phyloP scores from a whole-genome alignment of 73 alveolate species.

The Paramecium sonneborni region DNA sequence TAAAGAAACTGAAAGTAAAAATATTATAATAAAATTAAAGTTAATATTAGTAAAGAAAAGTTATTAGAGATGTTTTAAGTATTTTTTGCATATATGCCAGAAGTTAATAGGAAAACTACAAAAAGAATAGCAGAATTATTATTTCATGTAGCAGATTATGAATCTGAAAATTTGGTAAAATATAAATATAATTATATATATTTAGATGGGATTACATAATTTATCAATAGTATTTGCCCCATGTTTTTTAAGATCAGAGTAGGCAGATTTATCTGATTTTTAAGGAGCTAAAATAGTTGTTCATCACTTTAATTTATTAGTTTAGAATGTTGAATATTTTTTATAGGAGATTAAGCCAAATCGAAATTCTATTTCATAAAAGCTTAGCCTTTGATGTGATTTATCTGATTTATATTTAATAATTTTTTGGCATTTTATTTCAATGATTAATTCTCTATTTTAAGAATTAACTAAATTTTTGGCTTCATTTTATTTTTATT shows the following conservation, averaged over 20 bases:
- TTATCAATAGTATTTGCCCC: slow-evolving; percentile 49
- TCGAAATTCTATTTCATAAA: not conserved
- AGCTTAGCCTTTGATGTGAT: not conserved
- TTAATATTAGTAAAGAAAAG: not conserved
- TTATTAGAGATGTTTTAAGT: slow-evolving; percentile 41
- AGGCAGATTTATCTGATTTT: not conserved
- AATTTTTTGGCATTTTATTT: not conserved
- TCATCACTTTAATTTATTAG: not conserved
- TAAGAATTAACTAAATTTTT: not conserved
- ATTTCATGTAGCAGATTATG: slow-evolving; percentile 38
- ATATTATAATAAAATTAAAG: not conserved
- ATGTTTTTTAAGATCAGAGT: slow-evolving; percentile 25
- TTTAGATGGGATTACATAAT: slow-evolving; percentile 28
- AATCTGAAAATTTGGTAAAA: not conserved
- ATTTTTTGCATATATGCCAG: slow-evolving; percentile 21
- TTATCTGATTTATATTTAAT: not conserved
- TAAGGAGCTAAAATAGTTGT: not conserved
- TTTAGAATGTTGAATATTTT: slow-evolving; percentile 16
- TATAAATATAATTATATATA: not conserved
- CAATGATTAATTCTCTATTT: not conserved
- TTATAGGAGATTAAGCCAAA: not conserved
- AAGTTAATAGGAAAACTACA: slow-evolving; percentile 2
- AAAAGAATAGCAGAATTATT: slow-evolving; percentile 21
- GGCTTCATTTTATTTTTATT: not conserved
- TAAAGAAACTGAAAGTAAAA: not conserved